Percentiles rank a stretch among this genome's conserved stretches.
Evolutionary conservation across 208 protist species (phyloP).

Genomic region (Porcisia hertigi): DNA sequence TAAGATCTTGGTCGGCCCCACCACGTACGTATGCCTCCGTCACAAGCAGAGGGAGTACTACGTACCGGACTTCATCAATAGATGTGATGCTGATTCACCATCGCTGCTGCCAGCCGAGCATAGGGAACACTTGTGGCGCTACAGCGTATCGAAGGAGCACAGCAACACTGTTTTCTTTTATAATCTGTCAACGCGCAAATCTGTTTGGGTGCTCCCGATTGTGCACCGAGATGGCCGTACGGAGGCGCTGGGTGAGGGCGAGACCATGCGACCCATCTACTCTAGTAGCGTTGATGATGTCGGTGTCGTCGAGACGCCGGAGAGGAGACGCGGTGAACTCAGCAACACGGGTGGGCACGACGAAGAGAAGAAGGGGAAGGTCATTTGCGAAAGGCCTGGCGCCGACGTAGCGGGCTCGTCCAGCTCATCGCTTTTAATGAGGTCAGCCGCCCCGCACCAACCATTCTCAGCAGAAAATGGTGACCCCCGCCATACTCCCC

Average conservation of each 20-base stretch:
- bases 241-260: slow-evolving; percentile 26
- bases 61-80: slow-evolving; percentile 36
- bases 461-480: neutral
- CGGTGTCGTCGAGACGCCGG: neutral
- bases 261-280: slow-evolving; percentile 24
- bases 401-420: neutral
- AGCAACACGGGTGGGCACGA: neutral
- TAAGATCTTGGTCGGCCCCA: slow-evolving; percentile 53
- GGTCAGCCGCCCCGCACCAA: neutral
- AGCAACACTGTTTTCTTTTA: slow-evolving; percentile 67
- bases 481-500: neutral
- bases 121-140: slow-evolving; percentile 50
- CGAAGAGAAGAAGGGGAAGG: neutral
- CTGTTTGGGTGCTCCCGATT: slow-evolving; percentile 70
- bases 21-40: slow-evolving; percentile 50
- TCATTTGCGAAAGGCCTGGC: neutral
- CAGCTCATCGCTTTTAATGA: neutral
- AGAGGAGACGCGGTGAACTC: neutral
- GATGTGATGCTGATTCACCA: neutral
- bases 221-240: slow-evolving; percentile 31
- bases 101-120: slow-evolving; percentile 13
- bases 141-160: slow-evolving; percentile 52
- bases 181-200: slow-evolving; percentile 36
- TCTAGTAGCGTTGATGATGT: neutral
- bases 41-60: slow-evolving; percentile 51